Base-by-base conservation (phyloP, 805 yeast genomes). In the Millerozyma acaciae region DNA sequence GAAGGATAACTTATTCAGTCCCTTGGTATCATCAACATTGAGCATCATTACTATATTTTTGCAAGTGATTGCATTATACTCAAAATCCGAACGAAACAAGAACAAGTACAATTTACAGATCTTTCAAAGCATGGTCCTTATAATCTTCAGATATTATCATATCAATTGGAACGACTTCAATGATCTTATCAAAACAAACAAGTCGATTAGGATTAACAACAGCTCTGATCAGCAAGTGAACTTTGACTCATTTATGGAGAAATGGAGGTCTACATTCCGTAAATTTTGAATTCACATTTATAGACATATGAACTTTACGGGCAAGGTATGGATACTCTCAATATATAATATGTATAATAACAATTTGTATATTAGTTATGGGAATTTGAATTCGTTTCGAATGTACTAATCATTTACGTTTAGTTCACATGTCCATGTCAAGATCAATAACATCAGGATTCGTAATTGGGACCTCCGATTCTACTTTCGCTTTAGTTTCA, bases 391-490 rank as follows among this genome's bases (percentile, higher is more conserved):
- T n/a, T n/a, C n/a, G n/a, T n/a, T n/a, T n/a, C n/a, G n/a, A n/a
- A n/a, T n/a, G n/a, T n/a, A n/a, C n/a, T n/a, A n/a, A n/a, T n/a
- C n/a, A n/a, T n/a, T n/a, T 5, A 18, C 13, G 19, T 23, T 26
- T 21, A 26, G 25, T 20, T 39, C 39, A 51, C 52, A 50, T 47
- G 33, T 54, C 61, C 70, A 66, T 61, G 38, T 78, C 83, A 27
- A 81, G 45, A 15, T 76, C 83, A 26, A 81, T 77, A 26, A 73
- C 77, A 45, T 80, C 84, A 1, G 81, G 78, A 47, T 80, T 79
- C 0, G 33, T 29, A n/a, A n/a, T n/a, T n/a, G n/a, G n/a, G n/a
- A n/a, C n/a, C n/a, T n/a, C n/a, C n/a, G n/a, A 7, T 8, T 23
- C 13, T 23, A n/a, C 26, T 1, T 34, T 47, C 19, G 19, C 21